Evolutionary conservation across 139 green algal genomes (phyloP).

Genomic region (Chlamydomonas applanata): DNA sequence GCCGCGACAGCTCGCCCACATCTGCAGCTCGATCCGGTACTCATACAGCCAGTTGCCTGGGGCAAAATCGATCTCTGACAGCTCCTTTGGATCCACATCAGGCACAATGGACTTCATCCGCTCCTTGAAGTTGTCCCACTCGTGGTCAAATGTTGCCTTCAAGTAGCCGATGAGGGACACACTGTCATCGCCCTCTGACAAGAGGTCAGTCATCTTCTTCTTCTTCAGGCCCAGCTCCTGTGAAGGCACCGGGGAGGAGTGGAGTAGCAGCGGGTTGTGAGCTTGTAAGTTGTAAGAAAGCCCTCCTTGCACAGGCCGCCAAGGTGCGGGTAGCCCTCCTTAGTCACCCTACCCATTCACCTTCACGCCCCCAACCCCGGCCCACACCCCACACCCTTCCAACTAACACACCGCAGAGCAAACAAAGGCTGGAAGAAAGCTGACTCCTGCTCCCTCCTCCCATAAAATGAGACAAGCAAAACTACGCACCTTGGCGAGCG

Average conservation of each 20-base stretch:
- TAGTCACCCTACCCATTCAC: too few species aligned
- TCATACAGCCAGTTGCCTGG: slow-evolving; percentile 24
- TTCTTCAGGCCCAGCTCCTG: slow-evolving; percentile 34
- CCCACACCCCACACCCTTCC: too few species aligned
- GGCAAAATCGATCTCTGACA: slow-evolving; percentile 43
- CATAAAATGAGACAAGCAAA: neutral
- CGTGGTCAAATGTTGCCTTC: slow-evolving; percentile 15
- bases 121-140: slow-evolving; percentile 55
- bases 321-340: too few species aligned
- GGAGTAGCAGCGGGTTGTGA: neutral
- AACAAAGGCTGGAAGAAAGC: neutral
- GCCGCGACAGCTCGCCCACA: slow-evolving; percentile 82
- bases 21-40: slow-evolving; percentile 38
- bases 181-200: slow-evolving; percentile 45
- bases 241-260: slow-evolving; percentile 15
- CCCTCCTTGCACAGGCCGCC: too few species aligned
- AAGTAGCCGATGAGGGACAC: slow-evolving; percentile 50
- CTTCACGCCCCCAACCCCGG: too few species aligned
- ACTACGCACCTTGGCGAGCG: slow-evolving; percentile 16
- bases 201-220: slow-evolving; percentile 47
- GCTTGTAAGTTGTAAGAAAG: too few species aligned
- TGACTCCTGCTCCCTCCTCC: too few species aligned
- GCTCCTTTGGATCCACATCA: slow-evolving; percentile 31
- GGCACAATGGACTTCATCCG: slow-evolving; percentile 41
- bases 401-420: too few species aligned